Percentiles rank a stretch among this genome's conserved stretches.
These are phyloP conservation scores for Lactifluus subvellereus DNA, from an alignment of 768 basidiomycete species.

Conservation along the genomic window DNA sequence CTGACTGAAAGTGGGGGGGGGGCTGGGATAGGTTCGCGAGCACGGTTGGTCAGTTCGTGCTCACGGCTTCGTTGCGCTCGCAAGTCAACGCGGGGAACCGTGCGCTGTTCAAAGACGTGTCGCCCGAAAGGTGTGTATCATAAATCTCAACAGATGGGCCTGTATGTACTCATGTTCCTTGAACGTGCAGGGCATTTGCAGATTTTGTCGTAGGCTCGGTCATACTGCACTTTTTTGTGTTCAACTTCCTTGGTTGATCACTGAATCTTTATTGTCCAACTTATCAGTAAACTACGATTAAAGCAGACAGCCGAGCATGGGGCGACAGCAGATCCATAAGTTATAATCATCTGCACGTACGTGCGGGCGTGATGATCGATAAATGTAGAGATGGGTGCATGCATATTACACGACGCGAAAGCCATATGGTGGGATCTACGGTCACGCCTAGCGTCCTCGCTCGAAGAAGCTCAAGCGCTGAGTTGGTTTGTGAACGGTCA, in stretches of 20 bases:
- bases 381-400: neutral
- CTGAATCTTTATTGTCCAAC: neutral
- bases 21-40: constrained; percentile 66
- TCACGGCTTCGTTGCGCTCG: constrained; percentile 84
- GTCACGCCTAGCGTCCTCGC: constrained; percentile 36
- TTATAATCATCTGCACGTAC: neutral
- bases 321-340: neutral
- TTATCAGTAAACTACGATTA: neutral
- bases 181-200: constrained; percentile 74
- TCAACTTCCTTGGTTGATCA: constrained; percentile 86
- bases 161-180: neutral
- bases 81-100: constrained; percentile 89
- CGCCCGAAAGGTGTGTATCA: constrained; percentile 77
- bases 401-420: neutral
- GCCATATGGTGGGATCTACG: neutral
- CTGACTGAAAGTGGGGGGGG: neutral
- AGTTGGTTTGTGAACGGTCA: neutral
- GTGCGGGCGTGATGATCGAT: neutral
- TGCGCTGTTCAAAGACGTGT: constrained; percentile 80
- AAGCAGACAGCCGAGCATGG: neutral
- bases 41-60: constrained; percentile 93
- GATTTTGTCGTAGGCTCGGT: constrained; percentile 96
- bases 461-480: constrained; percentile 76
- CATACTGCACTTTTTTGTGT: constrained; percentile 96
- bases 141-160: neutral